A percentile compares a stretch with the other conserved stretches of the same genome.
These are phyloP conservation scores for Lepiota subincarnata DNA, from an alignment of 768 basidiomycete species.

Conservation along the genomic window DNA sequence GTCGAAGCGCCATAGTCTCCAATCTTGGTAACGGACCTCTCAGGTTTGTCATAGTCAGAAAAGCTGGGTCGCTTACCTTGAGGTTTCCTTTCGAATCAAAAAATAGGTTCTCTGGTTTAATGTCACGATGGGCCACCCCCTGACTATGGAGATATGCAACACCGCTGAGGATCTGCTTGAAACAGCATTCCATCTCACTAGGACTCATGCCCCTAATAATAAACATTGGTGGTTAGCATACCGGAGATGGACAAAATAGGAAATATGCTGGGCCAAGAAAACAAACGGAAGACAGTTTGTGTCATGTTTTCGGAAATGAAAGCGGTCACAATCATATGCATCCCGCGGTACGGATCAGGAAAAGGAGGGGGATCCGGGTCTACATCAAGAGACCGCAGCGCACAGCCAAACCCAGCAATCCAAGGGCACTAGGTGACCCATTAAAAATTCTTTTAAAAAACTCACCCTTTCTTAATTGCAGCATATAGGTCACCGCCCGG, in stretches of 20 bases:
- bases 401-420: no score
- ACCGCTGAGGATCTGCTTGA: constrained; percentile 91
- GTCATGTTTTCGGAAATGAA: constrained; percentile 9
- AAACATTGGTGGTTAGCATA: constrained; percentile 3
- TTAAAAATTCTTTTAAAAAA: constrained; percentile 12
- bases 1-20: constrained; percentile 99
- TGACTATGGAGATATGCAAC: constrained; percentile 91
- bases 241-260: constrained; percentile 1
- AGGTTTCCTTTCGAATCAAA: constrained; percentile 90
- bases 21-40: constrained; percentile 48
- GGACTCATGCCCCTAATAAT: constrained; percentile 62
- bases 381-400: no score
- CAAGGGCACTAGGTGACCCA: background rate
- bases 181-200: constrained; percentile 94
- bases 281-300: constrained; percentile 5
- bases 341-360: no score
- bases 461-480: constrained; percentile 92
- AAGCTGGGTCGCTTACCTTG: constrained; percentile 56
- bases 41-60: background rate
- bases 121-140: constrained; percentile 96
- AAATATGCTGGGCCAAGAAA: background rate
- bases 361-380: no score
- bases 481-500: constrained; percentile 98
- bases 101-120: constrained; percentile 97
- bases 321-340: no score